phyloP scores from a whole-genome alignment of 441 rosid species.

The Mallotus repandus region DNA sequence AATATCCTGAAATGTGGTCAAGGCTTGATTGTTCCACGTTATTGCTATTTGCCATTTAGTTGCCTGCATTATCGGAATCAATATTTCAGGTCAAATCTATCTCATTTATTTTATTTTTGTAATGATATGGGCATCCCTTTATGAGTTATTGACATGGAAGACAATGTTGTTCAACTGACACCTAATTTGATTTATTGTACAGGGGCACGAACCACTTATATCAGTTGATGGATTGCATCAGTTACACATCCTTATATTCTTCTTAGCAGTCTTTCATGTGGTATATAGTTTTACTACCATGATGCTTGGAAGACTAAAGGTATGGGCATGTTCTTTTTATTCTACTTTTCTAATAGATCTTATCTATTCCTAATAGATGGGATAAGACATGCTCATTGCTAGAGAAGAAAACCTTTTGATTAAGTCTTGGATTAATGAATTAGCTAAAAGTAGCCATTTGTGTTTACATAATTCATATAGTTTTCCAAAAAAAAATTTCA shows the following conservation, averaged over 20 bases:
- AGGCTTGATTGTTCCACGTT: too few species aligned
- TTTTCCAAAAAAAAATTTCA: constrained; percentile 3
- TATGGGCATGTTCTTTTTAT: constrained; percentile 13
- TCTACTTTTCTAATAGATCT: neutral
- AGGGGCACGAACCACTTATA: constrained; percentile 74
- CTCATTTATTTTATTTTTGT: too few species aligned
- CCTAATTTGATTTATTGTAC: constrained; percentile 21
- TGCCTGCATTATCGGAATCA: too few species aligned
- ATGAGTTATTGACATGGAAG: too few species aligned
- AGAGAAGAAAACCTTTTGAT: neutral
- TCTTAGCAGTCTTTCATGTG: constrained; percentile 85
- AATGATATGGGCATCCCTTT: too few species aligned
- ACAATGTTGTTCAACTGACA: too few species aligned
- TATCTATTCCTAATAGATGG: neutral
- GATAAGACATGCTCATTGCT: neutral
- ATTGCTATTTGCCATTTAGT: too few species aligned
- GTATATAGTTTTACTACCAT: constrained; percentile 69
- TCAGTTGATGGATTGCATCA: constrained; percentile 71
- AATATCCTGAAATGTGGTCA: too few species aligned
- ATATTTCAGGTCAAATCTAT: too few species aligned
- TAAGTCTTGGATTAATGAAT: neutral
- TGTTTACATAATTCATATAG: neutral
- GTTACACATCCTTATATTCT: constrained; percentile 83
- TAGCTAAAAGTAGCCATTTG: neutral
- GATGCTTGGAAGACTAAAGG: constrained; percentile 94